Base-by-base conservation (phyloP, 441 rosid genomes). In the Pelargonium australe region DNA sequence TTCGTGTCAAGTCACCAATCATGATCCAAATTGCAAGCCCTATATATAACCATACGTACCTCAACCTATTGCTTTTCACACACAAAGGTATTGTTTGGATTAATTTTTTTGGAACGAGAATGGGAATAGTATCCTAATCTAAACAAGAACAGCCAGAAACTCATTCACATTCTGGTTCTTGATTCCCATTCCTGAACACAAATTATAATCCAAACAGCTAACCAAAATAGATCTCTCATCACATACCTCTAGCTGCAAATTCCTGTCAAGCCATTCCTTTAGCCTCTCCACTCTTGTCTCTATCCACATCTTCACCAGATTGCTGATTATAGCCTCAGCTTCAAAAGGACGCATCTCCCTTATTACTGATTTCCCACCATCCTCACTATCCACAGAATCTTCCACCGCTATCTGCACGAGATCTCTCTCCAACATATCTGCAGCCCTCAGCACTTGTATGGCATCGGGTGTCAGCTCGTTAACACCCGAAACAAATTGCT, bases 291-390 rank as follows among this genome's bases (percentile, higher is more conserved):
- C 77, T 77, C 94, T 75, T 9, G 82, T 83, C 65, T 73, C 84
- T 72, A 88, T 86, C 94, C 91, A 88, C 1, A 84, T 74, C 55
- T 79, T 81, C 55, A 85, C 94, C 16, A 88, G 87, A 66, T 80
- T 73, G 41, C 80, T 78, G n/a, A 86, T 84, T 20, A 80, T 82
- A 10, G 82, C 75, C 67, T 88, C 88, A 2, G 89, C 86, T 77
- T 88, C 94, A 13, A 77, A 88, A 66, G 94, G 94, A 77, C 86
- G 87, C 94, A 88, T 88, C 78, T 88, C 91, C 77, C 80, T 81
- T 70, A 88, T 88, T 49, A 88, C 83, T 0, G 94, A 82, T 74
- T 84, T 88, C 61, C 94, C 94, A 13, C 94, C 94, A 81, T 88
- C 94, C 72, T 88, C 94, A 63, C 94, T 88, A 31, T 88, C 86